Base-by-base conservation (phyloP, 176 grass and related monocot species). In the Metroxylon sagu region DNA sequence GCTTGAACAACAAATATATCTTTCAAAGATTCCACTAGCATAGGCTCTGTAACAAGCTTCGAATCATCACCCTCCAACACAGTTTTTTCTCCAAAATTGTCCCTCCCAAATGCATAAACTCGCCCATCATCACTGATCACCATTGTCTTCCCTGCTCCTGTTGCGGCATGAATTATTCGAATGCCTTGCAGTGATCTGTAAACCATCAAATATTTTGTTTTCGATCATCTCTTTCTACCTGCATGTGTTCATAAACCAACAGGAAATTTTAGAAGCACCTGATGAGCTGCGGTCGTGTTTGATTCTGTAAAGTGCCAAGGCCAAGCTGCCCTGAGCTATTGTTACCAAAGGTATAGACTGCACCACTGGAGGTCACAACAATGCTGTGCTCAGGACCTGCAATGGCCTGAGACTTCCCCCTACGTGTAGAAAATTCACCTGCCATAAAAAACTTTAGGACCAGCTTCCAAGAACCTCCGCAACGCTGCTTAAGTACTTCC, bases 311-410 rank as follows among this genome's bases (percentile, higher is more conserved):
- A 64, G 63, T 83, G 28, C 79, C 85, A 73, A 89, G 85, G 15
- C 89, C 89, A 50, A 95, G 89, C 69, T 95, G 89, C 16, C 89
- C 85, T 17, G 85, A 83, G 75, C 64, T 89, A 73, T 95, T 95
- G 39, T 79, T 85, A 30, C 89, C 85, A 39, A 95, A 95, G 48
- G 85, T 75, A 66, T 95, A 95, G 3, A 72, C 89, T 16, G 43
- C 35, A 62, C 89, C 89, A 8, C 57, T 55, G 67, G 82, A 54
- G 56, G 82, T 83, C 65, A 95, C 89, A 29, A 69, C 79, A 5
- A 95, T 80, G 89, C 79, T 95, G 66, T 95, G 89, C 52, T 82
- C 79, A 17, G 85, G 79, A 6, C 89, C 85, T 1, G 89, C 89
- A 62, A 89, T 85, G 19, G 82, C 85, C 60, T 89, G 82, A 71